These are phyloP conservation scores for Talaromyces sp. DNA, from an alignment of 2,329 filamentous ascomycete genomes.

Conservation along the genomic window DNA sequence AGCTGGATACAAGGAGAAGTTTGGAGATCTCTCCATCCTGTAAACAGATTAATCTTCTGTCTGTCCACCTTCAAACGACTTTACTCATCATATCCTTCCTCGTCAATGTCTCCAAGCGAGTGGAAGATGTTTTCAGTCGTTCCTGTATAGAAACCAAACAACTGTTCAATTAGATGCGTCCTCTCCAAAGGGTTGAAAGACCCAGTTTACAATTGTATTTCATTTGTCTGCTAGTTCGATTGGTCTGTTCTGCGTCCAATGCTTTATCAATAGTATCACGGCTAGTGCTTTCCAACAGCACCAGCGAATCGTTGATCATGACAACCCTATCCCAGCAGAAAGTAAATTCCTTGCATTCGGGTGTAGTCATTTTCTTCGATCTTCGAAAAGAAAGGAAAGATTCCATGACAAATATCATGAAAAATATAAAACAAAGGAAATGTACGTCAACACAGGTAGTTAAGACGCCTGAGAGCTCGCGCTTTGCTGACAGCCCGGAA, in stretches of 20 bases:
- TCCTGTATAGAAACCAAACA: conserved; percentile 36
- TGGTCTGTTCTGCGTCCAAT: too few relatives aligned
- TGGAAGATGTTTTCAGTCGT: conserved; percentile 25
- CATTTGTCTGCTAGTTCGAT: conserved; percentile 7
- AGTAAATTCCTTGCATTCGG: too few relatives aligned
- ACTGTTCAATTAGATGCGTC: conserved; percentile 32
- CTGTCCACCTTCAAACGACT: background rate
- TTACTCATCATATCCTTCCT: background rate
- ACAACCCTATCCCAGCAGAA: too few relatives aligned
- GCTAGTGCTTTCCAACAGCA: background rate
- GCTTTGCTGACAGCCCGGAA: background rate
- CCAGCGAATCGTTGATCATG: too few relatives aligned
- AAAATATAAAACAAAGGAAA: background rate
- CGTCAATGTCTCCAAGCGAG: conserved; percentile 1
- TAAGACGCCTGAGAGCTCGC: background rate
- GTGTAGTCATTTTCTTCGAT: too few relatives aligned
- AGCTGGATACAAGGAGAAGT: conserved; percentile 99
- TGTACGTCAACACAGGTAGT: background rate
- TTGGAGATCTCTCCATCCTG: conserved; percentile 91
- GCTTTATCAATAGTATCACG: background rate
- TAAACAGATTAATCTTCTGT: conserved; percentile 51
- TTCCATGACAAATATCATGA: background rate
- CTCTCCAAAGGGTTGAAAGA: background rate
- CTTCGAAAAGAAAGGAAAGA: background rate
- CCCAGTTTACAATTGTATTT: conserved; percentile 16